Conservation (phyloP, 2,329 filamentous ascomycete genomes). For the Aureobasidium subglaciale region DNA sequence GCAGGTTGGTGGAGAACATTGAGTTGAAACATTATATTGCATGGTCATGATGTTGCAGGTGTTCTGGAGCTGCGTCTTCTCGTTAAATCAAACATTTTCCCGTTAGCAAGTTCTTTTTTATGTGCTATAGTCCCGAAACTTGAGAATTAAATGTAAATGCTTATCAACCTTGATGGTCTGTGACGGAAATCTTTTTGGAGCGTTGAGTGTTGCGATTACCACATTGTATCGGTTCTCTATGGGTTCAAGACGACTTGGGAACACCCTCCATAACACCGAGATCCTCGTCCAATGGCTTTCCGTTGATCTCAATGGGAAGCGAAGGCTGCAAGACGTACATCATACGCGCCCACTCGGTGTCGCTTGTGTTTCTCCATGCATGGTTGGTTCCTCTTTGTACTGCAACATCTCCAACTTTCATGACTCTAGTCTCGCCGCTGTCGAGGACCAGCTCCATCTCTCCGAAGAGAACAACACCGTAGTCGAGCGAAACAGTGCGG, state of each 20-base stretch:
- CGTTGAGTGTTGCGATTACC: not conserved
- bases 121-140: no score
- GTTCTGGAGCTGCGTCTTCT: not conserved
- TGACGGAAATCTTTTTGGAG: not conserved
- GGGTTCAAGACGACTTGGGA: not conserved
- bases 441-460: conserved; percentile 28
- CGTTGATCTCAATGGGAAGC: conserved; percentile 24
- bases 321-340: conserved; percentile 28
- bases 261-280: conserved; percentile 25
- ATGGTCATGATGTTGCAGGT: not conserved
- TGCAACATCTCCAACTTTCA: conserved; percentile 27
- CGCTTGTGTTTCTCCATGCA: conserved; percentile 29
- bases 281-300: conserved; percentile 27
- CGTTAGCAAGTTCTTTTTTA: no score
- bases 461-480: conserved; percentile 28
- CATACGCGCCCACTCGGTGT: conserved; percentile 29
- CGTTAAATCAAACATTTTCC: not conserved
- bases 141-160: no score
- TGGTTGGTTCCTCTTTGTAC: conserved; percentile 30
- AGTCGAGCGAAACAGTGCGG: conserved; percentile 28
- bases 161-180: no score
- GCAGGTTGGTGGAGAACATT: conserved; percentile 46
- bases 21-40: not conserved
- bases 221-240: not conserved
- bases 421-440: conserved; percentile 24